Conservation (phyloP, 2,329 filamentous ascomycete species). For the Fusarium foetens region DNA sequence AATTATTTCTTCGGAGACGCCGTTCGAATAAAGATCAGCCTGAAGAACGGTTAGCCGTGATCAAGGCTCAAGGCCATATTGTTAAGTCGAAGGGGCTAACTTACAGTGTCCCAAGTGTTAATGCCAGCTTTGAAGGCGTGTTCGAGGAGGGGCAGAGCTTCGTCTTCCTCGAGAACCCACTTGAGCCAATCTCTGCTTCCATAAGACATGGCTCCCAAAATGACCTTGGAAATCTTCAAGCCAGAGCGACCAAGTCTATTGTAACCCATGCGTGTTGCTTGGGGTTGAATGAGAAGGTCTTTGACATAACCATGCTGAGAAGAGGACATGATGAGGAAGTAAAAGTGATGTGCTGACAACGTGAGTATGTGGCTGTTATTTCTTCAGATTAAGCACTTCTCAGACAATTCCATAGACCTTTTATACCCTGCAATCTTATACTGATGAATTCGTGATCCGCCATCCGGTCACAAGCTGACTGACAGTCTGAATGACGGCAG, state of each 20-base stretch:
- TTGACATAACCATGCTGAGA: neutral
- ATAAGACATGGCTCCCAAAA: neutral
- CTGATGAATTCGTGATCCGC: fast-evolving
- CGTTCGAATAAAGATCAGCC: neutral
- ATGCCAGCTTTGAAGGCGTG: neutral
- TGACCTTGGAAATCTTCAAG: neutral
- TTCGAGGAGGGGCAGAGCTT: neutral
- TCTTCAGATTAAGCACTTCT: neutral
- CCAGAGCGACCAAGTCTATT: neutral
- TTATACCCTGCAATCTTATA: fast-evolving
- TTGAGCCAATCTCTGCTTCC: neutral
- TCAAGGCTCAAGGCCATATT: fast-evolving
- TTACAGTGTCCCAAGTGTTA: neutral
- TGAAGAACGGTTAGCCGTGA: fast-evolving
- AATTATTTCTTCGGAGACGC: neutral
- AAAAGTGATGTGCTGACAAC: fast-evolving
- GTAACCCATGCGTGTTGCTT: neutral
- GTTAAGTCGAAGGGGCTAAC: neutral
- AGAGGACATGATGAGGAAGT: neutral
- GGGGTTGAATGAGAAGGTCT: neutral
- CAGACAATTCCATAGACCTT: fast-evolving
- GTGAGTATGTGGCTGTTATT: fast-evolving
- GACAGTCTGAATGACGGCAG: neutral
- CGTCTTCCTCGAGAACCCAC: neutral
- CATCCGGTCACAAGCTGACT: fast-evolving